Evolutionary conservation across 768 basidiomycete genomes (phyloP).

Genomic region (Mycena vitilis): DNA sequence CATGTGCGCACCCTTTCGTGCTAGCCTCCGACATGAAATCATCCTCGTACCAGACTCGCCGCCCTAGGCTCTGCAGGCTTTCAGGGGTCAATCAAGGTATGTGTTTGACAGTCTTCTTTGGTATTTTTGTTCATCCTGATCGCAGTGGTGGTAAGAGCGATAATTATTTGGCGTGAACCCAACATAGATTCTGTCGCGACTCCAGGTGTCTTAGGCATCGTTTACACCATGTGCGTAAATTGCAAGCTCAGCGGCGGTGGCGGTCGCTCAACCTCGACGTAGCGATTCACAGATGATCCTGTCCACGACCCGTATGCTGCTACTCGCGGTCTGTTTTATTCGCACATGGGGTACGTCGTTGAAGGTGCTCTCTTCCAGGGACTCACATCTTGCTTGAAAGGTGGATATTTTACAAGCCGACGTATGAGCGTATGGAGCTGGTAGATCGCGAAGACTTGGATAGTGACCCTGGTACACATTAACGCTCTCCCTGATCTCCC

Average conservation of each 20-base stretch:
- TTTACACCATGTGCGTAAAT: slow-evolving; percentile 72
- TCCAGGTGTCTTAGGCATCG: slow-evolving; percentile 77
- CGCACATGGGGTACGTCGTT: slow-evolving; percentile 70
- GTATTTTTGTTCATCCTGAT: slow-evolving; percentile 12
- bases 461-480: slow-evolving; percentile 69
- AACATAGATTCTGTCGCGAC: background rate
- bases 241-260: slow-evolving; percentile 11
- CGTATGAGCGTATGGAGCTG: slow-evolving; percentile 67
- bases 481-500: background rate
- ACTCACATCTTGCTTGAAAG: slow-evolving; percentile 1
- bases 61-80: slow-evolving; percentile 78
- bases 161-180: background rate
- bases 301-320: slow-evolving; percentile 83
- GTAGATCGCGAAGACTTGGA: slow-evolving; percentile 79
- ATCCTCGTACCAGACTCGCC: slow-evolving; percentile 51
- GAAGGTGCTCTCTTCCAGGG: background rate
- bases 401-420: slow-evolving; percentile 87
- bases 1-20: slow-evolving; percentile 31
- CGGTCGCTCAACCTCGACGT: background rate
- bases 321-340: slow-evolving; percentile 76
- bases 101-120: slow-evolving; percentile 28
- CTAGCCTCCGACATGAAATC: too few relatives aligned
- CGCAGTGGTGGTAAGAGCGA: slow-evolving; percentile 63
- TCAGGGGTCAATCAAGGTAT: slow-evolving; percentile 83
- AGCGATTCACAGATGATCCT: slow-evolving; percentile 80